These are phyloP conservation scores for Barnettozyma californica DNA, from an alignment of 805 yeast genomes.

Conservation along the genomic window DNA sequence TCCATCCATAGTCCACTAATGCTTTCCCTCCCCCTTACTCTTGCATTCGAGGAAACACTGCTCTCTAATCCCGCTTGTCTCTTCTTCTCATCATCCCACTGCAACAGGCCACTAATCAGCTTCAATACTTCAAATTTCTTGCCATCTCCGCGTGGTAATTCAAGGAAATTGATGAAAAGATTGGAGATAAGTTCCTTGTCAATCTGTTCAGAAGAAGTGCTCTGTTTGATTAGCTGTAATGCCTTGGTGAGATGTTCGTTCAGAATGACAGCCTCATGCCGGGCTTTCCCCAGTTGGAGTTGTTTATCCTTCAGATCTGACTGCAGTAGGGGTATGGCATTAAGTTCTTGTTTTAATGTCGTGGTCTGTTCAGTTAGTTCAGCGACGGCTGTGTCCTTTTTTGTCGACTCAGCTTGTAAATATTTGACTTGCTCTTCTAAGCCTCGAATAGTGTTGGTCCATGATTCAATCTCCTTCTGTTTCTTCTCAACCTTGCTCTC, in stretches of 20 bases:
- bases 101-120: conserved; percentile 73
- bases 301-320: conserved; percentile 64
- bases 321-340: conserved; percentile 33
- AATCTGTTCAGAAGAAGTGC: conserved; percentile 67
- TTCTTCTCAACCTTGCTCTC: conserved; percentile 8
- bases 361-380: conserved; percentile 2
- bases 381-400: not conserved
- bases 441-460: not conserved
- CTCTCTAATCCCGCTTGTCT: conserved; percentile 64
- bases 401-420: conserved; percentile 5
- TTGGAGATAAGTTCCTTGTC: conserved; percentile 89
- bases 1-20: conserved; percentile 80
- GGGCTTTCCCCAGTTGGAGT: conserved; percentile 77
- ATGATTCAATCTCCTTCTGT: not conserved
- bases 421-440: not conserved
- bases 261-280: conserved; percentile 90
- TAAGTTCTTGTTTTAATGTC: conserved; percentile 22
- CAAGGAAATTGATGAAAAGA: conserved; percentile 75
- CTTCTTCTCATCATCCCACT: conserved; percentile 82
- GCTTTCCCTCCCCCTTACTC: conserved; percentile 30
- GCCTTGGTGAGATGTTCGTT: conserved; percentile 97
- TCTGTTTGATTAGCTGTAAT: conserved; percentile 72
- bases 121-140: conserved; percentile 90
- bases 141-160: conserved; percentile 87
- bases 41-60: not conserved